phyloP scores from a whole-genome alignment of 495 filamentous ascomycete species.

The Xylaria castorea region DNA sequence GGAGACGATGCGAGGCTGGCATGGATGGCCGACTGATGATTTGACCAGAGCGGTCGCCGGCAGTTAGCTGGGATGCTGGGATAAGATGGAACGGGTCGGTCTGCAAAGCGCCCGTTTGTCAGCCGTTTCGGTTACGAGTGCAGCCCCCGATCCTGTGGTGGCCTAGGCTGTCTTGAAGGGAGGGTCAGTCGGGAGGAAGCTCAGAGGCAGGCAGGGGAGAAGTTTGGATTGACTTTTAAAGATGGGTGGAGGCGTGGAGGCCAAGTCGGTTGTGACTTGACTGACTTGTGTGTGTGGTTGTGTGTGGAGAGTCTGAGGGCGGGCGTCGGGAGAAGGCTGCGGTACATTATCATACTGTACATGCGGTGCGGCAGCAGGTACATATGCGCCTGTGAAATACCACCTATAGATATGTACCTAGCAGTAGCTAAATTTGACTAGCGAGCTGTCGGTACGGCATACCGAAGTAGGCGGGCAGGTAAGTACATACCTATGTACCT shows the following conservation, averaged over 20 bases:
- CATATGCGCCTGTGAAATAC: conserved; percentile 5
- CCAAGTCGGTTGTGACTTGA: conserved; percentile 24
- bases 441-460: conserved; percentile 17
- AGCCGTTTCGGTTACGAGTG: conserved; percentile 13
- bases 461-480: neutral
- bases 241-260: conserved; percentile 30
- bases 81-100: conserved; percentile 19
- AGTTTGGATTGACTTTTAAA: conserved; percentile 17
- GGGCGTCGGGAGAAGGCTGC: conserved; percentile 14
- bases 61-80: conserved; percentile 11
- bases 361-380: conserved; percentile 3
- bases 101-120: conserved; percentile 20
- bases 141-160: conserved; percentile 21
- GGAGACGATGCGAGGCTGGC: conserved; percentile 28
- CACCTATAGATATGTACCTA: neutral
- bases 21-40: conserved; percentile 6
- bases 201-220: conserved; percentile 14
- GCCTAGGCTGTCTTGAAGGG: conserved; percentile 6
- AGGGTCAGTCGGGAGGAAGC: conserved; percentile 23
- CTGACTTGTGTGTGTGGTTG: conserved; percentile 20
- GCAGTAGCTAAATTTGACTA: conserved; percentile 17
- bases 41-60: conserved; percentile 21
- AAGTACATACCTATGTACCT: neutral
- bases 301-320: conserved; percentile 27
- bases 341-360: neutral